Conservation (phyloP, 2,329 filamentous ascomycete species). For the Neofusicoccum parvum region DNA sequence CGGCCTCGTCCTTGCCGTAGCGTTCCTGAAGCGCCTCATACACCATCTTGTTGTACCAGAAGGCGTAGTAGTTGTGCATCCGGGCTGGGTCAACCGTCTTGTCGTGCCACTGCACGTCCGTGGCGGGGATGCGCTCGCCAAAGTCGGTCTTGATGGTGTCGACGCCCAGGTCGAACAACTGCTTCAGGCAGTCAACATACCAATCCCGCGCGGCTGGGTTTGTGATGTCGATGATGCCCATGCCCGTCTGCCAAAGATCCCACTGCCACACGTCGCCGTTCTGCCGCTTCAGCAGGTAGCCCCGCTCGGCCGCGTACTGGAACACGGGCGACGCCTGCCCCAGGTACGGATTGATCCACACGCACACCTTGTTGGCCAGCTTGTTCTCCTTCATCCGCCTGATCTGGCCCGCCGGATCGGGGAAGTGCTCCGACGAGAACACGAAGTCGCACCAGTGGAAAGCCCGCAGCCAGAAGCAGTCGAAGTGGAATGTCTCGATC, state of each 20-base stretch:
- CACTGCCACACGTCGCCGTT: conserved; percentile 74
- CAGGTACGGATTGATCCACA: conserved; percentile 78
- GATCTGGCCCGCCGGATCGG: conserved; percentile 67
- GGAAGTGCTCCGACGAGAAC: conserved; percentile 69
- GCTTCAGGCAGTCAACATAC: conserved; percentile 64
- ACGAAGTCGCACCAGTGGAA: conserved; percentile 77
- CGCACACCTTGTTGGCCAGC: conserved; percentile 64
- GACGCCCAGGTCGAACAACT: conserved; percentile 68
- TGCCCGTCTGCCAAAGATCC: conserved; percentile 77
- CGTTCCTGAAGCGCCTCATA: conserved; percentile 64
- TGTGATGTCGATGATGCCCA: conserved; percentile 74
- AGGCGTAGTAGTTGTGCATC: conserved; percentile 81
- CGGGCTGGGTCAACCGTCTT: conserved; percentile 59
- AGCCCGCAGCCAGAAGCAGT: conserved; percentile 77
- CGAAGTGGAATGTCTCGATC: conserved; percentile 74
- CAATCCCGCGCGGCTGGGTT: conserved; percentile 69
- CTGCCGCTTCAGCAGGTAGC: conserved; percentile 69
- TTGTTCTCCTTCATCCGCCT: conserved; percentile 64
- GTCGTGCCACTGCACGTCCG: conserved; percentile 67
- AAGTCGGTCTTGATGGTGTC: conserved; percentile 78
- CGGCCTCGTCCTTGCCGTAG: conserved; percentile 56
- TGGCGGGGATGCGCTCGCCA: conserved; percentile 69
- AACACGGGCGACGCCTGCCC: conserved; percentile 70
- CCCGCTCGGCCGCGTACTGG: conserved; percentile 63
- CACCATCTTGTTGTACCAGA: conserved; percentile 70